Evolutionary conservation across 2,329 filamentous ascomycete genomes (phyloP).

Genomic region (Didymella sp.): DNA sequence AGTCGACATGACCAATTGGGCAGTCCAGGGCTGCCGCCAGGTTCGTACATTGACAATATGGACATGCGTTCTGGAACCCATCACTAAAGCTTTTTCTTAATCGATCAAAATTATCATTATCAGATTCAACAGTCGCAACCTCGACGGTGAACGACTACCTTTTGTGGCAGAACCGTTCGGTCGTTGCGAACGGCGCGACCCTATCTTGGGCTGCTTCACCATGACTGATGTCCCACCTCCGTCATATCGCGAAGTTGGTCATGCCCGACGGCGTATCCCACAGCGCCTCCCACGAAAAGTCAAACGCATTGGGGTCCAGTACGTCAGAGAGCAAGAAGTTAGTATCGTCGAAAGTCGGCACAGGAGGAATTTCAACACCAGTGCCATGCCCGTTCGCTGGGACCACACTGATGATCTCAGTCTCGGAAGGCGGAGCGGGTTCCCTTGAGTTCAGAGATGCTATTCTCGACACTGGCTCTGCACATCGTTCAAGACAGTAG

Average conservation of each 20-base stretch:
- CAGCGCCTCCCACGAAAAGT: constrained; percentile 48
- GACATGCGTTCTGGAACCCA: not conserved
- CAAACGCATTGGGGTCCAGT: constrained; percentile 45
- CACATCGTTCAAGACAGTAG: constrained; percentile 58
- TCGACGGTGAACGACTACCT: not conserved
- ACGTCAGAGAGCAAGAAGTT: constrained; percentile 41
- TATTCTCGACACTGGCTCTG: constrained; percentile 48
- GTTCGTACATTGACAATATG: not conserved
- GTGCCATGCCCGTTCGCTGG: constrained; percentile 12
- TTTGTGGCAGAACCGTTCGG: not conserved
- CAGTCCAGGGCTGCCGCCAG: not conserved
- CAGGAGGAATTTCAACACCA: constrained; percentile 14
- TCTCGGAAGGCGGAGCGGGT: constrained; percentile 26
- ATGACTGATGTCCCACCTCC: not conserved
- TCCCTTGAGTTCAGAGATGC: constrained; percentile 38
- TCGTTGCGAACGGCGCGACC: not conserved
- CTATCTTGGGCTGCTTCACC: not conserved
- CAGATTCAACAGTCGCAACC: not conserved
- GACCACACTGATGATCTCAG: constrained; percentile 24
- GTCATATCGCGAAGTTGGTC: constrained; percentile 39
- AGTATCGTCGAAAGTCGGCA: constrained; percentile 39
- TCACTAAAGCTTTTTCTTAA: no score
- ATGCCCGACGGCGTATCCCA: constrained; percentile 48
- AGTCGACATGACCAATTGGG: not conserved
- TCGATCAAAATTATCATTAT: not conserved